Percentiles rank a stretch among this genome's conserved stretches.
Evolutionary conservation across 1,284 basidiomycete genomes (phyloP).

Genomic region (Hortiboletus rubellus): DNA sequence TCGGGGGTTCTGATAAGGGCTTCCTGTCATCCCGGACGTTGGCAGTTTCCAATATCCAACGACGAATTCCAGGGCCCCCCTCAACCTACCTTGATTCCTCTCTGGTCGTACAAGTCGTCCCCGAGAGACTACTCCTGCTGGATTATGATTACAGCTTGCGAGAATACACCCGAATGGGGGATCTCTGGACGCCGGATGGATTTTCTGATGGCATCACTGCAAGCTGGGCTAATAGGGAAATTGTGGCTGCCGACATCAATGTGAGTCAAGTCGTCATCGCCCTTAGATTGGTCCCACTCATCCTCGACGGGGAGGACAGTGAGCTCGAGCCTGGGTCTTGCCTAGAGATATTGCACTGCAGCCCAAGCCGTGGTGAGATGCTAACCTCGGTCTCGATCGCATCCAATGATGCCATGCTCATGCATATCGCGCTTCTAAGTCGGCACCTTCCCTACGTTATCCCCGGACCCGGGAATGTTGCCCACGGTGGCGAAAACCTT

Average conservation of each 20-base stretch:
- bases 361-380: too few species aligned
- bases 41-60: constrained; percentile 58
- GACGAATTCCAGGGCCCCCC: constrained; percentile 30
- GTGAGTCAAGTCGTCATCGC: constrained; percentile 68
- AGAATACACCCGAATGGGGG: constrained; percentile 36
- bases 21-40: constrained; percentile 62
- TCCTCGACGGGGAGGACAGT: constrained; percentile 46
- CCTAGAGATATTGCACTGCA: too few species aligned
- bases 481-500: too few species aligned
- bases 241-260: constrained; percentile 70
- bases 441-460: too few species aligned
- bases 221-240: constrained; percentile 38
- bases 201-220: constrained; percentile 20
- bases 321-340: too few species aligned
- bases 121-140: constrained; percentile 53
- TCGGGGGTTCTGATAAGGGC: constrained; percentile 38
- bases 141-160: constrained; percentile 47
- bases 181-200: constrained; percentile 36
- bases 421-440: too few species aligned
- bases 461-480: too few species aligned
- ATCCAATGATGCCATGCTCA: too few species aligned
- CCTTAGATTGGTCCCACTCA: constrained; percentile 53
- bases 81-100: constrained; percentile 53
- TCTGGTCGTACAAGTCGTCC: constrained; percentile 71
- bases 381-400: too few species aligned